Base-by-base conservation (phyloP, 2,329 filamentous ascomycete genomes). In the Fusarium circinatum region DNA sequence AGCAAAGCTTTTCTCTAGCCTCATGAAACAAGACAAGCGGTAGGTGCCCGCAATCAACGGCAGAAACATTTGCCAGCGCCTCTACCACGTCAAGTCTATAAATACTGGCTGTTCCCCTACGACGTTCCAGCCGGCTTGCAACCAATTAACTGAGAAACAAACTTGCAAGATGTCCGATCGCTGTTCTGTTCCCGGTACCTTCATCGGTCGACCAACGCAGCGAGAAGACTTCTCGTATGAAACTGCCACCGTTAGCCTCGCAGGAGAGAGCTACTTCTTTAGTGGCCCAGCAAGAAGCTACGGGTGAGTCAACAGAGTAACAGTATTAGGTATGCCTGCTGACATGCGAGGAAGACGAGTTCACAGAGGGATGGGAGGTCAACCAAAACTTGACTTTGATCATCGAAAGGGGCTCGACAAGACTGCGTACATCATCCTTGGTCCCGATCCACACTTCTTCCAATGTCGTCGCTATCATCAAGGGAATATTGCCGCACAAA, bases 381-480 rank as follows among this genome's bases (percentile, higher is more conserved):
- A 39, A 5, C 9, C 49, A 20, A 38, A 47, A 3, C 52, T 70
- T 6, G 48, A 63, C 14, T 69, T 55, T 44, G 68, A 78, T 24
- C 55, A 74, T 32, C 60, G 41, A 5, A 39, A 44, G 8, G 73
- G 68, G 22, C 42, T 41, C 4, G 51, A 22, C 28, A 70, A 56
- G 8, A 58, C 52, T 9, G 59, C 69, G 20, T 78, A 72, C 32
- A 69, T 75, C n/a, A 55, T 78, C 20, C 75, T 78, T 22, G 76
- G 76, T 4, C 63, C 73, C 4, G 47, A 61, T 13, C 58, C 56
- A 11, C 68, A 68, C 18, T 78, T 65, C 45, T 78, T 78, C 47
- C 73, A 75, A 18, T 78, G 76, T 18, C 68, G 47, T n/a, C 70
- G 73, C 36, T 68, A 56, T 9, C 60, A 55, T 17, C 41, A 28